Percentiles rank a stretch among this genome's conserved stretches.
Evolutionary conservation across 2,329 filamentous ascomycete genomes (phyloP).

Genomic region (Dactylellina drechsleri): DNA sequence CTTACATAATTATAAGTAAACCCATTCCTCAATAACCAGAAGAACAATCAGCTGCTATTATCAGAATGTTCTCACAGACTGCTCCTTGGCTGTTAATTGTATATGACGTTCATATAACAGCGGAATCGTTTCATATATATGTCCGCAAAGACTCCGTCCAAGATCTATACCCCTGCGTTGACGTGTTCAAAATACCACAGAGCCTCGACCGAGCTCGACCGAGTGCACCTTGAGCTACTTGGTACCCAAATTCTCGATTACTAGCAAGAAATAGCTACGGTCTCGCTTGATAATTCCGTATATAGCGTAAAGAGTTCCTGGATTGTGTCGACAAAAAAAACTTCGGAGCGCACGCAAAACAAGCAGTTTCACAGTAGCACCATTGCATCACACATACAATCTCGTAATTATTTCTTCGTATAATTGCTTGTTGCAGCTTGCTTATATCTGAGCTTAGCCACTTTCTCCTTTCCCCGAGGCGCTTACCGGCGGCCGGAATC

Average conservation of each 20-base stretch:
- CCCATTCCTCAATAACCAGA: too few relatives aligned
- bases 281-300: slow-evolving; percentile 43
- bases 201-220: background rate
- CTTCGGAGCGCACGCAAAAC: slow-evolving; percentile 8
- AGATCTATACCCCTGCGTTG: slow-evolving; percentile 14
- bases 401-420: background rate
- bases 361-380: too few relatives aligned
- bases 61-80: too few relatives aligned
- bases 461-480: slow-evolving; percentile 1
- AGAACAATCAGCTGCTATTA: too few relatives aligned
- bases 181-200: slow-evolving; percentile 39
- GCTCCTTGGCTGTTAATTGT: too few relatives aligned
- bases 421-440: slow-evolving; percentile 37
- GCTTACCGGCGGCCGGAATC: slow-evolving; percentile 38
- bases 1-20: too few relatives aligned
- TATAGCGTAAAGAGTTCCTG: slow-evolving; percentile 49
- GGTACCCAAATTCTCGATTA: too few relatives aligned
- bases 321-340: background rate
- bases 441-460: too few relatives aligned
- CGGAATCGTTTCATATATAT: background rate
- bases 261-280: too few relatives aligned
- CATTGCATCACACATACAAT: too few relatives aligned
- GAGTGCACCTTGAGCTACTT: background rate
- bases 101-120: too few relatives aligned
- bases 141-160: background rate